Percentiles rank a stretch among this genome's conserved stretches.
phyloP scores from a whole-genome alignment of 2,329 filamentous ascomycete genomes.

The Aspergillus flavus region DNA sequence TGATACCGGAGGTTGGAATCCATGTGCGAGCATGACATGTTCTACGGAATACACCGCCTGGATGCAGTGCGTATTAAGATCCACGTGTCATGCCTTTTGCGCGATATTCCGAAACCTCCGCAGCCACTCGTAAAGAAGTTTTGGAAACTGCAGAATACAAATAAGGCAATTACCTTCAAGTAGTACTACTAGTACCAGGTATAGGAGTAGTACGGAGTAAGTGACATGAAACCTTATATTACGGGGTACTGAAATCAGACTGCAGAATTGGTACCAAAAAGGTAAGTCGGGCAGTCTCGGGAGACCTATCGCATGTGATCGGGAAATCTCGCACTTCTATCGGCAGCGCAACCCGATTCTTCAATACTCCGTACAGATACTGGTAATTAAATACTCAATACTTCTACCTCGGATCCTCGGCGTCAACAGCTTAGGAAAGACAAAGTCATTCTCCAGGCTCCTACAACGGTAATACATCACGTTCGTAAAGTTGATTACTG shows the following conservation, averaged over 20 bases:
- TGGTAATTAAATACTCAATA: background rate
- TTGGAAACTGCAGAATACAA: background rate
- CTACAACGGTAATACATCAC: constrained; percentile 1
- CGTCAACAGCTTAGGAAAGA: background rate
- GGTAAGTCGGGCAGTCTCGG: constrained; percentile 14
- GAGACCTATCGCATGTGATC: constrained; percentile 11
- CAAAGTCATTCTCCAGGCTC: constrained; percentile 6
- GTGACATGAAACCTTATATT: background rate
- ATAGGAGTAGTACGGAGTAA: background rate
- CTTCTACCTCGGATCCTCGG: background rate
- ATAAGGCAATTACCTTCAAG: background rate
- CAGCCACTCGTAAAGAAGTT: background rate
- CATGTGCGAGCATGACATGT: background rate
- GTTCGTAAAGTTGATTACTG: background rate
- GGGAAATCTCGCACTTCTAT: constrained; percentile 12
- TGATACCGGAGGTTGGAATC: background rate
- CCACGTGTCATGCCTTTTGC: background rate
- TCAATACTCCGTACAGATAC: background rate
- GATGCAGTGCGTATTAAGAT: background rate
- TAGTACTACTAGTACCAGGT: background rate
- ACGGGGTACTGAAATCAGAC: background rate
- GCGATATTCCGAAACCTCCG: background rate
- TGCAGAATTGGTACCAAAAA: background rate
- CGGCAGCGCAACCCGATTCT: constrained; percentile 1
- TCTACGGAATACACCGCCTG: too few relatives aligned